Base-by-base conservation (phyloP, 495 filamentous ascomycete genomes). In the Talaromyces nanjingensis region DNA sequence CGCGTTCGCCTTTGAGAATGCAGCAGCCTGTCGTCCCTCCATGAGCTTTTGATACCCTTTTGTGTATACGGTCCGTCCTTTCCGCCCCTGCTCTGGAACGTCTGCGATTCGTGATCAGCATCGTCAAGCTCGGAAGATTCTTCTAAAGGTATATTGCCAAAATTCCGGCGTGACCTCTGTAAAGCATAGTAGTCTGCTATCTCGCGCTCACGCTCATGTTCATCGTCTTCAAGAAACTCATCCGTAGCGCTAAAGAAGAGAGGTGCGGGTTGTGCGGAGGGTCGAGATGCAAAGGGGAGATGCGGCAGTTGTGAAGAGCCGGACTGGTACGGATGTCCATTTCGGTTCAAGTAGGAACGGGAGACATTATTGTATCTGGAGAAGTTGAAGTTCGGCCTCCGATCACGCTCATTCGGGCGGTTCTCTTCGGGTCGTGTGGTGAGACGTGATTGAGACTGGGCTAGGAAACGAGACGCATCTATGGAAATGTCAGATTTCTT, bases 381-480 rank as follows among this genome's bases (percentile, higher is more conserved):
- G 14, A 68, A 72, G 57, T 68, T 79, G 66, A 69, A 76, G 64
- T 77, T 74, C 59, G 68, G 75, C 52, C 71, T 72, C 63, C 71
- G 76, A 39, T 74, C 76, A 34, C 79, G 77, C 60, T 81, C 81
- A 68, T 78, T 72, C 63, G 79, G 81, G 67, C 78, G 71, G 58
- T 79, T 78, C 65, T 81, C 84, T 57, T 90, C 88, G 24, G 83
- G 80, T 66, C 86, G 86, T 75, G 73, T 88, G 80, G 77, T 82
- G 84, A 91, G 77, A 59, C 92, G 87, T 37, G 94, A 96, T 78
- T 97, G 93, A 61, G 94, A 98, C 84, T 98, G 94, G 58, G 94
- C 92, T 65, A 98, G 87, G 73, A 98, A 98, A 59, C 89, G 89
- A 61, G 96, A 98, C 68, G 94, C 94, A 89, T 98, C 94, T 98